Evolutionary conservation across 371 early-diverging fungal genomes (phyloP), one percentile per base, ranked within the genome.

Genomic region (Mortierella sp.): DNA sequence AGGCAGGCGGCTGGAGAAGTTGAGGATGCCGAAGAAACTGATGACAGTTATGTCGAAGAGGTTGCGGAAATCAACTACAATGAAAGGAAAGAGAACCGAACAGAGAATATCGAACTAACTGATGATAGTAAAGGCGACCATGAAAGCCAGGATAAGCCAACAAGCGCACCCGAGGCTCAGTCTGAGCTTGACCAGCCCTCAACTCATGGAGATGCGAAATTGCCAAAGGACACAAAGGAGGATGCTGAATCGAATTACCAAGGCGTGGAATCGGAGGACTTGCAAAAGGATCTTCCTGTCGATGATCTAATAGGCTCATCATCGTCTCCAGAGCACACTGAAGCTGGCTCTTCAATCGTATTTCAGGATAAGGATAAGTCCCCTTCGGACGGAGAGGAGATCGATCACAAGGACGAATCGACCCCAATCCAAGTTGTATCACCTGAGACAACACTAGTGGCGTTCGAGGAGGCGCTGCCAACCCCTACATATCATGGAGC

Each of bases 1-100:
- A 64, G 49, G 54, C 64, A 78, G 62, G 66, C 73, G 65, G 56
- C 68, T 40, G 42, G 75, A 2, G 83, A 70, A 19, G 84, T 83
- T 40, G 83, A 83, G 1, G 85, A 43, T 43, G 68, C 69, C 0
- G 70, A 79, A 0, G 63, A 70, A 17, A 62, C 57, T 3, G 84
- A 75, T 13, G 71, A 57, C 12, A 57, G 43, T 10, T 69, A 66
- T 0, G 66, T 61, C 6, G 69, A 34, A n/a, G 49, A 72, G 23
- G 42, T 61, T 1, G 71, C 64, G 2, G 71, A 31, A 10, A 15
- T 29, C 31, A 28, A 17, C 15, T 19, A 23, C 26, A 54, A 23
- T 23, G 15, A 13, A 26, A 54, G 8, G 15, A 57, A 57, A 8
- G 57, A 34, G 13, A 43, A 43, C 19, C 45, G 19, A 31, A n/a